Base-by-base conservation (phyloP, 2,329 filamentous ascomycete genomes). In the Fusarium beomiforme region DNA sequence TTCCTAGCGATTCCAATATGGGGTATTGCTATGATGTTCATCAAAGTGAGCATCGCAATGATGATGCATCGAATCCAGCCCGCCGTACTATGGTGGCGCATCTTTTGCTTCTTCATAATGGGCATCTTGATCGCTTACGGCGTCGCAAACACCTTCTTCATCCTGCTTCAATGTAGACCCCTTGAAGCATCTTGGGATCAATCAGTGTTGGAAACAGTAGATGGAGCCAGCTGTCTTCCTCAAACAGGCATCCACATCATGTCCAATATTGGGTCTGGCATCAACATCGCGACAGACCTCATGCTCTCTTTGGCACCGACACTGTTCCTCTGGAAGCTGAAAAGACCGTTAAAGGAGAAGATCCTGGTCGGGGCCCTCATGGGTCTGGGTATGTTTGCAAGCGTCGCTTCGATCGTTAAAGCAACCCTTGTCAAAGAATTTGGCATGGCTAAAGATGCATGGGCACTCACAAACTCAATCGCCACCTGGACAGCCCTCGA, bases 11-110 rank as follows among this genome's bases (percentile, higher is more conserved):
- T 66, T 8, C 46, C 64, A 3, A 39, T 68, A 2, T 68, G 57
- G 65, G 65, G 65, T 0, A 64, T 68, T 16, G 57, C 64, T 1
- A 68, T 68, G 64, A 68, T 63, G 50, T 68, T 68, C 24, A 68
- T 68, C 21, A 64, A 68, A 31, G 17, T 56, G 19, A 64, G 57
- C 50, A 68, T 68, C 8, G 64, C 64, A 14, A 68, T 68, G 65
- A 68, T 58, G 65, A 68, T 68, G 57, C 44, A 46, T 6, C 31
- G 64, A 7, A 68, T 68, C 1, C 65, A 68, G 23, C 57, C 65
- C 1, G 64, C 55, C 0, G 41, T 68, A 1, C 5, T 68, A 10
- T 68, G 46, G 63, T 42, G 63, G 63, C 23, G 44, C 3, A 5
- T 66, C 34, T 66, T 66, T 8, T 66, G 63, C 14, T 66, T 37